Conservation (phyloP, 495 filamentous ascomycete genomes). For the Penicillium cataractarum region DNA sequence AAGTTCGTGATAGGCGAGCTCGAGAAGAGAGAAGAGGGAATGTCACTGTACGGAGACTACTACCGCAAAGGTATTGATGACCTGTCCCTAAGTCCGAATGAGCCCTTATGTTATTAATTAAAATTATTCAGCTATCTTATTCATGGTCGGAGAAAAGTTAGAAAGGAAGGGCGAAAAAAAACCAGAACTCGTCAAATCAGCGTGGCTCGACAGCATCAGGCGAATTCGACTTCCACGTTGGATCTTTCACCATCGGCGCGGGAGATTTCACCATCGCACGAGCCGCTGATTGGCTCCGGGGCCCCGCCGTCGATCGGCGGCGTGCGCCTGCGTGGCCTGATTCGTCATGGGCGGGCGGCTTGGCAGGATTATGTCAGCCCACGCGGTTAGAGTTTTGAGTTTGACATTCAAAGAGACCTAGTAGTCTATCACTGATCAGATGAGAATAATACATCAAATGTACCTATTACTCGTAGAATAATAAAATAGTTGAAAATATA, state of each 20-base stretch:
- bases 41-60: not conserved
- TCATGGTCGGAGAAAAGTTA: too few relatives aligned
- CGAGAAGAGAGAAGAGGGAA: not conserved
- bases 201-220: not conserved
- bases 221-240: not conserved
- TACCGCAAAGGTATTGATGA: too few relatives aligned
- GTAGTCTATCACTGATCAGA: too few relatives aligned
- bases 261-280: conserved; percentile 25
- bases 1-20: not conserved
- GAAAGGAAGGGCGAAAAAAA: not conserved
- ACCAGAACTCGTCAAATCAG: not conserved
- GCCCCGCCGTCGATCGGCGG: conserved; percentile 18
- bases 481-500: too few relatives aligned
- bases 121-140: not conserved
- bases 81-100: too few relatives aligned
- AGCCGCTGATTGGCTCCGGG: conserved; percentile 12
- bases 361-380: conserved; percentile 17
- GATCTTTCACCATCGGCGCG: conserved; percentile 23
- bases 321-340: conserved; percentile 21
- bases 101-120: not conserved
- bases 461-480: too few relatives aligned
- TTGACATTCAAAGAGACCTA: too few relatives aligned
- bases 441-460: too few relatives aligned
- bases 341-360: conserved; percentile 24
- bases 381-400: not conserved